Evolutionary conservation across 1,284 basidiomycete genomes (phyloP), one percentile per base, ranked within the genome.

Genomic region (Melampsora abietis-canadensis): DNA sequence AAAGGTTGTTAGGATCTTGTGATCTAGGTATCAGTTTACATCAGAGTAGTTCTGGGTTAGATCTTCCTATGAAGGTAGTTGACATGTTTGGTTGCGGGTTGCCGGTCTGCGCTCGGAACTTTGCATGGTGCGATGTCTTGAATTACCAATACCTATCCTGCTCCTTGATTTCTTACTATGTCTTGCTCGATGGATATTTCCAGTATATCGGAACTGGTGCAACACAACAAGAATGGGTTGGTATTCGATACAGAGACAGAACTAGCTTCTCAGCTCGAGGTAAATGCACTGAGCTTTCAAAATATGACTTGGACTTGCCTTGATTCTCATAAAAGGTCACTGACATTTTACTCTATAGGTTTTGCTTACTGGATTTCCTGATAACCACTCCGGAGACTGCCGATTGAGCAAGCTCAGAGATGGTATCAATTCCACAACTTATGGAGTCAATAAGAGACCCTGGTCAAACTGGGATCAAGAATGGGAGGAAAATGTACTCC

Each of bases 31-130:
- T 98, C 64, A 92, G 89, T 75, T 84, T 99, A 73, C 96, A 99
- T 82, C 87, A 89, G 19, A 93, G 91, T 81, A 94, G 92, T 0
- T 95, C 92, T 0, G 91, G 88, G 0, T 83, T 95, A 61, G 96
- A 99, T 82, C 84, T 99, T 68, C 96, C 96, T 1, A 99, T 99
- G 96, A 99, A 99, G 83, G 89, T 99, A 10, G 94, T 99, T 2
- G 96, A 99, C 82, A 98, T 98, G 96, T 96, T 98, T 82, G 96
- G 96, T 0, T 98, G 94, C 78, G 90, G 88, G 1, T 84, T 97
- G 67, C 94, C 94, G 0, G 96, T 98, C 4, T 91, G 94, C 77
- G 94, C 96, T 0, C 85, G 94, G 8, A 85, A 89, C 59, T 99
- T 97, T 81, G 84, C 85, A 48, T 96, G 91, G 92, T 92, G 77